A percentile compares a stretch with the other conserved stretches of the same genome.
phyloP scores from a whole-genome alignment of 805 yeast genomes.

The Suhomyces prunicola region DNA sequence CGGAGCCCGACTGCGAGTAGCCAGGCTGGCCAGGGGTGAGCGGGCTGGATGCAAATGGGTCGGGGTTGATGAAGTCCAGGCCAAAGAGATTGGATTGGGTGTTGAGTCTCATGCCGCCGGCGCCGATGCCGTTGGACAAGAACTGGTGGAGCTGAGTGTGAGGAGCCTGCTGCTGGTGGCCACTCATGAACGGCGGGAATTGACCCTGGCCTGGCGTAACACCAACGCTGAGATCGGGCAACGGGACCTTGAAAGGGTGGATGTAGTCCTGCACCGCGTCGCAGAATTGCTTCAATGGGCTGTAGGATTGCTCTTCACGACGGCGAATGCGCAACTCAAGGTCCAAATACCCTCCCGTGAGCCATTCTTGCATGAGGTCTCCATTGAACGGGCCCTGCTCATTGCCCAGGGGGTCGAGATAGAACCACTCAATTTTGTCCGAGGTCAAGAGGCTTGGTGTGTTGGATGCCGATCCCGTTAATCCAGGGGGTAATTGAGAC shows the following conservation, averaged over 20 bases:
- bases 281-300: slow-evolving; percentile 53
- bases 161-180: slow-evolving; percentile 9
- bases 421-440: slow-evolving; percentile 59
- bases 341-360: slow-evolving; percentile 53
- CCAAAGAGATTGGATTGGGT: slow-evolving; percentile 20
- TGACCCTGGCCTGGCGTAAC: slow-evolving; percentile 1
- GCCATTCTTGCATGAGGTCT: slow-evolving; percentile 76
- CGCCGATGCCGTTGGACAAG: slow-evolving; percentile 25
- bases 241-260: slow-evolving; percentile 63
- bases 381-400: slow-evolving; percentile 85
- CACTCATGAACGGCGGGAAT: slow-evolving; percentile 1
- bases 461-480: slow-evolving; percentile 1
- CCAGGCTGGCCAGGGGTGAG: slow-evolving; percentile 4
- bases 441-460: slow-evolving; percentile 27
- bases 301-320: slow-evolving; percentile 49
- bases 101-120: slow-evolving; percentile 22
- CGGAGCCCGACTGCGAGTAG: slow-evolving; percentile 6
- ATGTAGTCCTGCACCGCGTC: slow-evolving; percentile 43
- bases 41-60: slow-evolving; percentile 16
- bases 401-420: slow-evolving; percentile 64
- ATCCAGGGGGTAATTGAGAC: slow-evolving; percentile 7
- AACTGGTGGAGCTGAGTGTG: slow-evolving; percentile 26
- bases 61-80: slow-evolving; percentile 20
- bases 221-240: slow-evolving; percentile 31
- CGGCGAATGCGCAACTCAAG: slow-evolving; percentile 57